A percentile compares a stretch with the other conserved stretches of the same genome.
phyloP scores from a whole-genome alignment of 2,329 filamentous ascomycete genomes.

The Aspergillus luchuensis region DNA sequence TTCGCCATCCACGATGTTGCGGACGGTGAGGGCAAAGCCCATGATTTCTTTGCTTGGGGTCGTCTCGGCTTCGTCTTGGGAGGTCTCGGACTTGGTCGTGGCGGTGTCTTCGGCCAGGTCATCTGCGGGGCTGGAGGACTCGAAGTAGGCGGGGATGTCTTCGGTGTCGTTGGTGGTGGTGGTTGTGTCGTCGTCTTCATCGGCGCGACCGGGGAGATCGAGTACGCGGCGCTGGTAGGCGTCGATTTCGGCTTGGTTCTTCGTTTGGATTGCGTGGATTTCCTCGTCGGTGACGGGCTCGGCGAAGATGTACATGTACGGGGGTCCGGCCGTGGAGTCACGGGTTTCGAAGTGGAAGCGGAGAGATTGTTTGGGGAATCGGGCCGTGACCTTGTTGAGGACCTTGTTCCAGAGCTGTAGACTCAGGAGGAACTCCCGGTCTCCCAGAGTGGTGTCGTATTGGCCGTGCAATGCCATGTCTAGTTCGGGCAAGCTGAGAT shows the following conservation, averaged over 20 bases:
- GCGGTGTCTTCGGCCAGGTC: background rate
- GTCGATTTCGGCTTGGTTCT: slow-evolving; percentile 65
- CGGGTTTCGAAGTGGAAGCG: slow-evolving; percentile 82
- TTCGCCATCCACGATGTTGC: slow-evolving; percentile 70
- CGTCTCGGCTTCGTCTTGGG: background rate
- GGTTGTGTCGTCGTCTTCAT: slow-evolving; percentile 13
- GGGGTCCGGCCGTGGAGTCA: slow-evolving; percentile 46
- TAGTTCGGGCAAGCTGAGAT: slow-evolving; percentile 83
- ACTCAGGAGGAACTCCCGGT: slow-evolving; percentile 83
- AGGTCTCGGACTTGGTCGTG: background rate
- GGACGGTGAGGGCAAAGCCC: slow-evolving; percentile 70
- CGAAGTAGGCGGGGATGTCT: background rate
- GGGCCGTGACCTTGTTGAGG: slow-evolving; percentile 71
- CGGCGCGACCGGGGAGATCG: slow-evolving; percentile 31
- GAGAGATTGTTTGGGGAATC: slow-evolving; percentile 73
- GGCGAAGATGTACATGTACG: slow-evolving; percentile 86
- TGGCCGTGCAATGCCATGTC: slow-evolving; percentile 87
- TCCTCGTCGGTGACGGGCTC: slow-evolving; percentile 76
- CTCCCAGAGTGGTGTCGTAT: slow-evolving; percentile 65
- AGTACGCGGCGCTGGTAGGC: slow-evolving; percentile 63
- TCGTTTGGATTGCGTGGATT: slow-evolving; percentile 72
- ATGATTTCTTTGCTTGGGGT: slow-evolving; percentile 50
- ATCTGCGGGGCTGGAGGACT: background rate
- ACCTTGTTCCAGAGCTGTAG: slow-evolving; percentile 76
- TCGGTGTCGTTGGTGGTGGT: background rate